Base-by-base conservation (phyloP, 345 rosid genomes). In the Citrus mangshanensis region DNA sequence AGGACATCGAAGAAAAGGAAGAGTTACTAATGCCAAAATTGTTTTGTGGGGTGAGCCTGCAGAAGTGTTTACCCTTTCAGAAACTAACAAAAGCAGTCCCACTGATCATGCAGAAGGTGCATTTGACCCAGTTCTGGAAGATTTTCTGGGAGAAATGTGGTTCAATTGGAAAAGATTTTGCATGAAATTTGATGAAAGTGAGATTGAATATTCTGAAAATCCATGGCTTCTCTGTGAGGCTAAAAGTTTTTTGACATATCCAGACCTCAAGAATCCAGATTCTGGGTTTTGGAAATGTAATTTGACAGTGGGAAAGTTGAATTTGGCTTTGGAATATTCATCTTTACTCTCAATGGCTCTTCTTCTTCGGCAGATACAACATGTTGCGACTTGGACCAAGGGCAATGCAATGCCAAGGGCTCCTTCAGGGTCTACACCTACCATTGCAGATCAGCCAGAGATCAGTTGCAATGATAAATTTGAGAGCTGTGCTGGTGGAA, bases 201-300 rank as follows among this genome's bases (percentile, higher is more conserved):
- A 87, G 42, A 83, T 88, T 51, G 81, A 79, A 73, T 83, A 79
- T 80, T 86, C 84, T 75, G 90, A 87, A 81, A 83, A 84, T 66
- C 95, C 95, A 66, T 89, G 91, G 79, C 70, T 95, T 83, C 87
- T 95, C 73, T 83, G 86, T 82, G 93, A 93, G 86, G 76, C 85
- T 42, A 86, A 82, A 84, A 90, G 86, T 85, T 79, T 77, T 83
- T 80, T 90, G 89, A 79, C 80, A 46, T 83, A 81, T 83, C 84
- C 86, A 65, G 91, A 82, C 63, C 66, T 56, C 63, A 82, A 82
- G 70, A 86, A 71, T 82, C 82, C 73, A 76, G 84, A 84, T 83
- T 84, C 86, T 69, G 91, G 92, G 71, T 76, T 85, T 77, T 88
- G 87, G 87, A 90, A 90, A 86, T 91, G 91, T 89, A 79, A 84